These are phyloP conservation scores for Phytophthora macrochlamydospora DNA, from an alignment of 352 stramenopile genomes.

Conservation along the genomic window DNA sequence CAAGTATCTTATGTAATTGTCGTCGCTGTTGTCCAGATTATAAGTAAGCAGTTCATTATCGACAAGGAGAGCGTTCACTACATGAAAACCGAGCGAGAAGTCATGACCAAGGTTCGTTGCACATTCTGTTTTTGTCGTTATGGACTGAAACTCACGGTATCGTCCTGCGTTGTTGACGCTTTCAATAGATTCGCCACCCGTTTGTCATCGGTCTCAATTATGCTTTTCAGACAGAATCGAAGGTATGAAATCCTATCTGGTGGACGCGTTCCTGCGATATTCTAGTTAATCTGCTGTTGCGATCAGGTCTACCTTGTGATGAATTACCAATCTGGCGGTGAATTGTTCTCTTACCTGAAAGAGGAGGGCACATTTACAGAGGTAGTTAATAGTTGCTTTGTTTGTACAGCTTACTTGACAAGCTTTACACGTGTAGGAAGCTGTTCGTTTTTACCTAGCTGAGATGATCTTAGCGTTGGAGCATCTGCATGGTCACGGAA, in stretches of 20 bases:
- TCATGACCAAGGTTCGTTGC: constrained; percentile 76
- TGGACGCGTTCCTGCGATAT: neutral
- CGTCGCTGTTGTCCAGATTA: constrained; percentile 56
- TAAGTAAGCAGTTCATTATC: constrained; percentile 84
- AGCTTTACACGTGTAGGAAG: constrained; percentile 42
- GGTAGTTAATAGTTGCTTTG: constrained; percentile 19
- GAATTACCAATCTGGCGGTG: constrained; percentile 82
- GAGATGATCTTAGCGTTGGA: constrained; percentile 88
- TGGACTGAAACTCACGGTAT: neutral
- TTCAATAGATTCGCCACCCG: constrained; percentile 69
- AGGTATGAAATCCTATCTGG: constrained; percentile 34
- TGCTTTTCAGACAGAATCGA: constrained; percentile 86
- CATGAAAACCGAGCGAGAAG: constrained; percentile 83
- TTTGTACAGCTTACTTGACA: neutral
- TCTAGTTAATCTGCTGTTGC: neutral
- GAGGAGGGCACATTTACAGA: constrained; percentile 73
- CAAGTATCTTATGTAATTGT: too few species aligned
- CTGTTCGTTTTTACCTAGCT: constrained; percentile 76
- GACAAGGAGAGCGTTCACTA: constrained; percentile 80
- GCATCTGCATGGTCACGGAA: constrained; percentile 78
- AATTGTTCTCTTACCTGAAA: constrained; percentile 78
- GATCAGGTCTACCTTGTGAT: constrained; percentile 73
- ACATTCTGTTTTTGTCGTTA: neutral
- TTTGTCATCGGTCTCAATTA: constrained; percentile 84
- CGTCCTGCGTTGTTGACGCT: neutral